A percentile compares a stretch with the other conserved stretches of the same genome.
Evolutionary conservation across 2,329 filamentous ascomycete species (phyloP).

Genomic region (Penicillium psychrosexuale): DNA sequence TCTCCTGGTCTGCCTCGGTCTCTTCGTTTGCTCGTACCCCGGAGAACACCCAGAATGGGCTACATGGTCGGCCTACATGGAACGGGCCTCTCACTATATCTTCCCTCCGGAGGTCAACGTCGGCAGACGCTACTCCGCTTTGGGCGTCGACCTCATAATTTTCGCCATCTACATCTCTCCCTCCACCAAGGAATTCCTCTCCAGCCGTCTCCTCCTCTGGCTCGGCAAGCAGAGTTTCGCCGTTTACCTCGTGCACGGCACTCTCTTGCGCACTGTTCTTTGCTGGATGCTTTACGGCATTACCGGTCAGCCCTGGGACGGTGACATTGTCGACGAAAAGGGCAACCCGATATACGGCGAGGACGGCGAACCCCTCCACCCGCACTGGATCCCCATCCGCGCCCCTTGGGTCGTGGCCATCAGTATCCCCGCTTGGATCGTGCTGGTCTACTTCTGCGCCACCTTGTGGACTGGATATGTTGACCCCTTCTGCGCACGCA

Average conservation of each 20-base stretch:
- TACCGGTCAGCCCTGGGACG: slow-evolving; percentile 45
- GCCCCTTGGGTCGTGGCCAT: slow-evolving; percentile 41
- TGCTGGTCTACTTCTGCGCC: slow-evolving; percentile 48
- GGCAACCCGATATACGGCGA: slow-evolving; percentile 31
- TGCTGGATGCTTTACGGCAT: slow-evolving; percentile 55
- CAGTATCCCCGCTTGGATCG: slow-evolving; percentile 48
- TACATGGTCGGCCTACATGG: slow-evolving; percentile 48
- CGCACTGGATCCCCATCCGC: slow-evolving; percentile 44
- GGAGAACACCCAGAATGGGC: slow-evolving; percentile 51
- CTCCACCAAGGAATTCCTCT: slow-evolving; percentile 49
- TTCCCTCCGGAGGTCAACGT: slow-evolving; percentile 47
- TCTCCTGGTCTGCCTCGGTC: slow-evolving; percentile 43
- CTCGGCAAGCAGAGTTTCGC: slow-evolving; percentile 56
- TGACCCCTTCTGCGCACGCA: slow-evolving; percentile 49
- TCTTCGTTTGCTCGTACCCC: slow-evolving; percentile 52
- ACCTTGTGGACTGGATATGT: slow-evolving; percentile 54
- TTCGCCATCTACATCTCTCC: slow-evolving; percentile 53
- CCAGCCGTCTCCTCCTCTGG: slow-evolving; percentile 52
- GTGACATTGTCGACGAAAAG: slow-evolving; percentile 15
- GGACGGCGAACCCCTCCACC: slow-evolving; percentile 38
- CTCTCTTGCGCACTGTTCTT: slow-evolving; percentile 51
- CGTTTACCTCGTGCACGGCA: slow-evolving; percentile 55
- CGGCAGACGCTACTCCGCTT: slow-evolving; percentile 47
- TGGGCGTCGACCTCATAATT: slow-evolving; percentile 51
- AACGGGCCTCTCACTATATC: slow-evolving; percentile 42